A percentile compares a stretch with the other conserved stretches of the same genome.
Evolutionary conservation across 169 alveolate species (phyloP).

Genomic region (Cryptosporidium viatorum): DNA sequence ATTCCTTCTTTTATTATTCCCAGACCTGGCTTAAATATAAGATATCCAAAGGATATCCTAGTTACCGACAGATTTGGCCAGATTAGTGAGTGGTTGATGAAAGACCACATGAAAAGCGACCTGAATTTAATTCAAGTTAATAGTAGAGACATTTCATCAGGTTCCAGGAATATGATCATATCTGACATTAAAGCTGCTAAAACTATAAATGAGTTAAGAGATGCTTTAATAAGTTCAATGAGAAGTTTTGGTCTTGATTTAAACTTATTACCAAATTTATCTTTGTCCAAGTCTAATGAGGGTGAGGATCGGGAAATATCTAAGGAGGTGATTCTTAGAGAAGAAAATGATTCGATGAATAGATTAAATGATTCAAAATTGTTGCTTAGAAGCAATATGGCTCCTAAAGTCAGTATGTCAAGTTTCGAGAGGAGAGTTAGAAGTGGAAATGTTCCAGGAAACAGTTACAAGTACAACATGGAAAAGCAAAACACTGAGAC

Average conservation of each 20-base stretch:
- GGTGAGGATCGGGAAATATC: not conserved
- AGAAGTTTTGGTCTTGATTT: not conserved
- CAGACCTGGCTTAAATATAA: not conserved
- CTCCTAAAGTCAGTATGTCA: constrained; percentile 3
- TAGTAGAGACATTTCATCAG: not conserved
- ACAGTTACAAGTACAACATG: not conserved
- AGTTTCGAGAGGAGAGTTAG: constrained; percentile 20
- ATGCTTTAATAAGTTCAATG: not conserved
- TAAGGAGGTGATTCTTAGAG: constrained; percentile 1
- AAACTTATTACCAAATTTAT: not conserved
- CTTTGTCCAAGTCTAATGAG: not conserved
- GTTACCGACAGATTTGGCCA: constrained; percentile 21
- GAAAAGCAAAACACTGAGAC: not conserved
- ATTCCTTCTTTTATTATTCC: constrained; percentile 6
- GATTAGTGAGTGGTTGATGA: constrained; percentile 16
- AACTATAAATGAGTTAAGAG: not conserved
- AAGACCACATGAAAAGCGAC: not conserved
- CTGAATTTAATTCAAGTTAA: constrained; percentile 9
- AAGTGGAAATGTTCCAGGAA: constrained; percentile 5
- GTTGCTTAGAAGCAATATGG: not conserved
- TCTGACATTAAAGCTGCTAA: not conserved
- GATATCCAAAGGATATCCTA: not conserved
- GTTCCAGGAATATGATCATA: not conserved
- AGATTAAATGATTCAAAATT: constrained; percentile 5
- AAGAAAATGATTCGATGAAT: not conserved